Base-by-base conservation (phyloP, 148 eudicot genomes). In the Diospyros kaki region DNA sequence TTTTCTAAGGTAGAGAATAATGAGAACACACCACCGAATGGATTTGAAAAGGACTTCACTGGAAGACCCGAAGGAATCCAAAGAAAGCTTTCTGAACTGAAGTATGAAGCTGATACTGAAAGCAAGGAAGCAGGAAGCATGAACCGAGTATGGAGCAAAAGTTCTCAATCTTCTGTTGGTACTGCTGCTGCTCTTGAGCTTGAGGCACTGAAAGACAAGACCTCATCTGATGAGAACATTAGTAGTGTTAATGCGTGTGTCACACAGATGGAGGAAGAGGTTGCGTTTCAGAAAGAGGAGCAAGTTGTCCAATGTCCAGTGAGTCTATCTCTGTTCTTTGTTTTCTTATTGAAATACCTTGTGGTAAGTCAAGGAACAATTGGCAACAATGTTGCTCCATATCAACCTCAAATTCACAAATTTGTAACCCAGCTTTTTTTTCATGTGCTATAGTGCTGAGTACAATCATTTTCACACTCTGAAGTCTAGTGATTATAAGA, bases 231-330 rank as follows among this genome's bases (percentile, higher is more conserved):
- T 69, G 73, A 80, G 64, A 67, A 69, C 72, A 17, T 43, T 73
- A 48, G 55, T 9, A 58, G 73, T 60, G 78, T 18, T 14, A 56
- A 64, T 67, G 58, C 79, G 67, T 39, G 58, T 63, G 73, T 45
- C 63, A 44, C 54, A 39, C 81, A 48, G 56, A 46, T 41, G 44
- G 81, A 81, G 81, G 84, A 78, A 60, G 69, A 75, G 52, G 62
- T 73, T 63, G 86, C 81, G 76, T 68, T 55, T 74, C 84, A 61
- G 67, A 58, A 69, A 61, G 81, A 79, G 48, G 74, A 89, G 78
- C 86, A 89, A 82, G 75, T 81, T 77, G 75, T 62, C 50, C 77
- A 82, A 68, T 51, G 40, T 55, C 88, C 64, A 79, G 98, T 92
- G 78, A 90, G 86, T 84, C 75, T 74, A 28, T 72, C 56, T 48